Base-by-base conservation (phyloP, 331 rosid genomes). In the Quercus tomentella region DNA sequence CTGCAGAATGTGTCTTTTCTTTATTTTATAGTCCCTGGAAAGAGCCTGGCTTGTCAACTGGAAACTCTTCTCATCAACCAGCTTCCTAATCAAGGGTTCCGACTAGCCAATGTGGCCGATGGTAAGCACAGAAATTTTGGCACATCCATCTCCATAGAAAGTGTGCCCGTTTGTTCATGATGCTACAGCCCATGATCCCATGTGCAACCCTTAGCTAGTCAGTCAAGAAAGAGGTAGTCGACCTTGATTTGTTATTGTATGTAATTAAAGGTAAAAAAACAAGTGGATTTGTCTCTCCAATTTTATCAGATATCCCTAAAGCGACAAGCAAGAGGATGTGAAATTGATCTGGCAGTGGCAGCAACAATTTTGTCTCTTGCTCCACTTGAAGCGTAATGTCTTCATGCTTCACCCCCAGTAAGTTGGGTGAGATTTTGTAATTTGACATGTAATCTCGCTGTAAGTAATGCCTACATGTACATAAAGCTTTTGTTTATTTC, bases 121-220 rank as follows among this genome's bases (percentile, higher is more conserved):
- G 99, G 98, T 62, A 93, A 89, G 72, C 99, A 91, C 77, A 54
- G 98, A 78, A 95, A 95, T 82, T 92, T 95, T 3, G 99, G 99
- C 81, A 89, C 96, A 17, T 86, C 92, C 56, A 73, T 82, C 70
- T 76, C 80, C 65, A 30, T 76, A 49, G 91, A 84, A 72, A 84
- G 86, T 45, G 85, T 62, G 74, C 71, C 82, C 22, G 56, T 84
- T 61, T 56, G 80, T 22, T 68, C 73, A 71, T 84, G 69, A 80
- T 65, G 22, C 56, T 1, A 70, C 77, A 12, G 65, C 25, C 66
- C 56, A 18, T 30, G 30, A 57, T 71, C 18, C 71, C 61, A 23
- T 43, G 23, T 75, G 81, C 76, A 70, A 15, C 7, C 68, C 62
- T 58, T 62, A 25, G 74, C 74, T 16, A 26, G 62, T 57, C 45